Evolutionary conservation across 192 early-diverging fungal genomes (phyloP), one percentile per base, ranked within the genome.

Genomic region (Coemansia sp.): DNA sequence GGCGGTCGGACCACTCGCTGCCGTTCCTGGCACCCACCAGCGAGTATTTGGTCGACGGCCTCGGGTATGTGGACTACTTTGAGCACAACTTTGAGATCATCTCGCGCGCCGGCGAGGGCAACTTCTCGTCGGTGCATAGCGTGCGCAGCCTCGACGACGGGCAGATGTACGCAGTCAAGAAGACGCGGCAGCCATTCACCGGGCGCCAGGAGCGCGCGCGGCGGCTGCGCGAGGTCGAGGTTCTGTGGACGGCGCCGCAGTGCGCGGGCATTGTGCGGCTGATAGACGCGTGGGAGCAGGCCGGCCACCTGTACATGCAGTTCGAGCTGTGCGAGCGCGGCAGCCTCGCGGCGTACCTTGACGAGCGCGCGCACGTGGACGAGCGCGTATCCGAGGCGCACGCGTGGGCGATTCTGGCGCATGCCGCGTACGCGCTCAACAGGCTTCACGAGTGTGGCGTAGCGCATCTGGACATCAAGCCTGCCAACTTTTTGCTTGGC

Each of bases 391-490:
- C 85, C n/a, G 92, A 94, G 69, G 76, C 76, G 8, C 72, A 85
- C 16, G 87, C 90, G 26, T 95, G 94, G 96, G 85, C 82, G 20
- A 89, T 95, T 26, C 72, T 75, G 30, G 61, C 67, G 11, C 72
- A 76, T 15, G 76, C 63, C 1, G 51, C 64, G 18, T 51, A 90
- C 76, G 92, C 93, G 0, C 44, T 98, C 24, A 65, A 83, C 10
- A 87, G 86, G 38, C 88, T 98, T 45, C 95, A 96, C 69, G 77
- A 84, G 53, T 73, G 71, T 33, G 77, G 83, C 49, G 68, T 96
- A 12, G 85, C 90, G n/a, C 96, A 98, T 79, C 72, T 97, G 63
- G 95, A 97, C 75, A 68, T 98, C 63, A 98, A 97, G 69, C 94
- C 95, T 0, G 89, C 85, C 18, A 97, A 97, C 80, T 88, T 98